Base-by-base conservation (phyloP, 106 monocot species). In the Allium fistulosum region DNA sequence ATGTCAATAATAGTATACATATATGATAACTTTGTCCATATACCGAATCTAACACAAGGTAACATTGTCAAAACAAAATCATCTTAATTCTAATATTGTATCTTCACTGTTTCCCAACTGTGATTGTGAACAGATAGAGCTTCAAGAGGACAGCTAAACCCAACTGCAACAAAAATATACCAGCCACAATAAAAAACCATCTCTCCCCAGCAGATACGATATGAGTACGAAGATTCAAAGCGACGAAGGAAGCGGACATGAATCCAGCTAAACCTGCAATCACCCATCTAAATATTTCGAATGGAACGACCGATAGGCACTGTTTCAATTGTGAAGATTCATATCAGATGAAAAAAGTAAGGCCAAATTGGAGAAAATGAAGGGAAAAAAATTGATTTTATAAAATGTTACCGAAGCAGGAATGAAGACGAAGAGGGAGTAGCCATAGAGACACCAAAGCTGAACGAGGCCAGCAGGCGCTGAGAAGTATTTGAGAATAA, bases 261-360 rank as follows among this genome's bases (percentile, higher is more conserved):
- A 95, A 91, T n/a, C 91, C 95, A 0, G 91, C 91, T 59, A 91
- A 71, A 10, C 91, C 91, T n/a, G 78, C 91, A 65, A 95, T 77
- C 58, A 91, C 69, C 95, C 95, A 95, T 75, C 95, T 91, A 75
- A 95, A 91, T 60, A 85, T 85, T 74, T 95, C 95, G 46, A 91
- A 49, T 0, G 95, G 95, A 27, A 95, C 83, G 51, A 95, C 71
- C 2, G 95, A 95, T 11, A 95, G 78, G 27, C 88, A 88, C 95
- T 95, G 90, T 48, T 53, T 37, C 37, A 64, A 9, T 58, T 57
- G 1, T 10, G 11, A 73, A 60, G 11, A 15, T 5, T 55, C 53
- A 12, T 55, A 12, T 55, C 53, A 55, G 6, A 12, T 55, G 2
- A 55, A 55, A 15, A 55, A 15, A 12, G 4, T 15, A 49, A 65